phyloP scores from a whole-genome alignment of 2,329 filamentous ascomycete genomes.

The Metarhizium anisopliae region DNA sequence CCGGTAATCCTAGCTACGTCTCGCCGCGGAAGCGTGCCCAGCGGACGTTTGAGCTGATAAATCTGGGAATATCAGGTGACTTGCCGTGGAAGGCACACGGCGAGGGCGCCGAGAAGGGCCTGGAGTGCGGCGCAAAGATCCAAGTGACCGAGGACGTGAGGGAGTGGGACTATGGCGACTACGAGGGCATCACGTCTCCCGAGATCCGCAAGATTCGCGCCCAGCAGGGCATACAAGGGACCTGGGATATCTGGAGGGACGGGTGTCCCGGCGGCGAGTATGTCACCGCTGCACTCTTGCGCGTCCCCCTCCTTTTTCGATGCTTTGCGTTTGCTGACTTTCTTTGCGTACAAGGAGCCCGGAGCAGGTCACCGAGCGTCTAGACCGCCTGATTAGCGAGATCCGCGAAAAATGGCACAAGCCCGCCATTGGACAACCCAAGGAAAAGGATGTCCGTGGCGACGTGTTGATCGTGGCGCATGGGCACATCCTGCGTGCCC shows the following conservation, averaged over 20 bases:
- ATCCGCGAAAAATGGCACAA: constrained; percentile 60
- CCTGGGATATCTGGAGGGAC: constrained; percentile 86
- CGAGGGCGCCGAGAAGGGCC: constrained; percentile 19
- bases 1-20: constrained; percentile 52
- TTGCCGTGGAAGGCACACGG: constrained; percentile 61
- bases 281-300: constrained; percentile 23
- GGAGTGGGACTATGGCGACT: constrained; percentile 84
- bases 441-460: constrained; percentile 26
- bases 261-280: constrained; percentile 80
- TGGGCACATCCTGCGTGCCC: constrained; percentile 79
- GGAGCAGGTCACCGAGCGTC: constrained; percentile 58
- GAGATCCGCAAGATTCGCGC: constrained; percentile 54
- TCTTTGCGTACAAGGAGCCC: constrained; percentile 45
- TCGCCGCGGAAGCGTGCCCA: constrained; percentile 80
- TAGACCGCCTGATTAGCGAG: constrained; percentile 69
- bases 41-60: constrained; percentile 80
- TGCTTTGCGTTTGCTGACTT: neutral
- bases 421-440: constrained; percentile 48
- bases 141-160: constrained; percentile 64
- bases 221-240: constrained; percentile 44
- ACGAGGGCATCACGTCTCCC: constrained; percentile 69
- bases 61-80: constrained; percentile 57
- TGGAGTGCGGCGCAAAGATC: constrained; percentile 49
- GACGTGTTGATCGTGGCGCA: constrained; percentile 65
- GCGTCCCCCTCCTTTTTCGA: neutral